Evolutionary conservation across 257 asterid genomes (phyloP), one percentile per base, ranked within the genome.

Genomic region (Echium plantagineum): DNA sequence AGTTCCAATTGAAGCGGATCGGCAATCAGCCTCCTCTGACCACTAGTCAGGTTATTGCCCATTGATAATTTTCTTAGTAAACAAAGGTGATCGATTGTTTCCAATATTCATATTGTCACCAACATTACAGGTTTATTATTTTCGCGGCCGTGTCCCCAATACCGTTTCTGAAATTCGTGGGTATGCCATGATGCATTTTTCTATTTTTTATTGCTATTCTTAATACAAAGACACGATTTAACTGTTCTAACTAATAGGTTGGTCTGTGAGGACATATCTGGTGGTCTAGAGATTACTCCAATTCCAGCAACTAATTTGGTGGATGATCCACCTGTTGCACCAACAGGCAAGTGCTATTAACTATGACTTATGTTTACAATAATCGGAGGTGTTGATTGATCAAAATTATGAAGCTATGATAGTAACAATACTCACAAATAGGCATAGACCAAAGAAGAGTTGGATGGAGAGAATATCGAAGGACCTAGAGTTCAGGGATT

Each of bases 221-320:
- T 53, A 49, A 58, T 55, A 64, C 19, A 59, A 32, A 46, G 59
- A 61, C 15, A 22, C 52, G 62, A 38, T 20, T 56, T 71, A 28
- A 53, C 31, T 57, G 12, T 54, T 57, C 57, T 55, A 47, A 47
- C 48, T 12, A 26, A 20, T 74, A 91, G 96, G 80, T 74, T 91
- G 90, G 90, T 85, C 15, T 84, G 85, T 26, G 79, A 67, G 58
- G 98, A 91, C 71, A 79, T 85, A 63, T 57, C 85, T 57, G 73
- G 82, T 52, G 96, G 98, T 54, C 73, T 63, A 63, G 98, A 91
- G 73, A 71, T 58, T 60, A 76, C 84, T 70, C 90, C 87, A 15
- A 84, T 91, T 62, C 94, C 94, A 4, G 96, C 86, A 21, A 91
- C 95, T 32, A 91, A 91, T 80, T 74, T 87, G 89, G 95, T 91